A percentile compares a stretch with the other conserved stretches of the same genome.
phyloP scores from a whole-genome alignment of 2,329 filamentous ascomycete genomes.

The Pseudophaeomoniella oleicola region DNA sequence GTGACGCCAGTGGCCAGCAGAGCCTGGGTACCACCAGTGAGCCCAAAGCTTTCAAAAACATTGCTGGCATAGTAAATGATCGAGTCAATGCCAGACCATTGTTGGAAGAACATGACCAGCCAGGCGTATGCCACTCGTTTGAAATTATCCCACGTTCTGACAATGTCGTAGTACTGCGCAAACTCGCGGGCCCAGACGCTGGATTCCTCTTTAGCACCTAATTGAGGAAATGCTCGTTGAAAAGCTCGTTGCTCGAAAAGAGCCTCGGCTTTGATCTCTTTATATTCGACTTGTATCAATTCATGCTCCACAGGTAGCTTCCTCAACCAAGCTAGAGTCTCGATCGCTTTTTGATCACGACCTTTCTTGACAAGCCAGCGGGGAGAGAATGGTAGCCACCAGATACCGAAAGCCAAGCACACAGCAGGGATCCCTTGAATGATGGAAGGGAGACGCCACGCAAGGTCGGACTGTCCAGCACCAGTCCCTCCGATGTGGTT shows the following conservation, averaged over 20 bases:
- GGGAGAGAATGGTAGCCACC: constrained; percentile 31
- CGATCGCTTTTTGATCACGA: constrained; percentile 24
- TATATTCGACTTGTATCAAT: constrained; percentile 32
- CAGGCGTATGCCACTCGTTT: constrained; percentile 30
- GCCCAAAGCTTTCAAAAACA: constrained; percentile 20
- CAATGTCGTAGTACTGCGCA: constrained; percentile 34
- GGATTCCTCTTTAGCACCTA: too few species aligned
- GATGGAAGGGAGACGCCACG: constrained; percentile 32
- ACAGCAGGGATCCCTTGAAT: constrained; percentile 30
- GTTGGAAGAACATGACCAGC: constrained; percentile 30
- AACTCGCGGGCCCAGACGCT: too few species aligned
- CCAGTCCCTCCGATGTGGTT: constrained; percentile 23
- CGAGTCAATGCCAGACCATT: constrained; percentile 28
- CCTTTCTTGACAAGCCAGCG: constrained; percentile 28
- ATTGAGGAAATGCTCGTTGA: too few species aligned
- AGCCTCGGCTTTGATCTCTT: constrained; percentile 34
- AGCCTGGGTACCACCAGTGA: constrained; percentile 18
- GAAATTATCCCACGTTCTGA: constrained; percentile 35
- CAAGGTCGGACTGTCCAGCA: too few species aligned
- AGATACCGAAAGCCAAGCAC: constrained; percentile 24
- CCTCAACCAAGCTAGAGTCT: constrained; percentile 23
- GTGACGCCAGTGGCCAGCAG: constrained; percentile 20
- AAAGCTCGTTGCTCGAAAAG: constrained; percentile 33
- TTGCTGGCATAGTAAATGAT: constrained; percentile 34
- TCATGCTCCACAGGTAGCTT: constrained; percentile 26